Evolutionary conservation across 2,329 filamentous ascomycete genomes (phyloP).

Genomic region (Berkeleyomyces rouxiae): DNA sequence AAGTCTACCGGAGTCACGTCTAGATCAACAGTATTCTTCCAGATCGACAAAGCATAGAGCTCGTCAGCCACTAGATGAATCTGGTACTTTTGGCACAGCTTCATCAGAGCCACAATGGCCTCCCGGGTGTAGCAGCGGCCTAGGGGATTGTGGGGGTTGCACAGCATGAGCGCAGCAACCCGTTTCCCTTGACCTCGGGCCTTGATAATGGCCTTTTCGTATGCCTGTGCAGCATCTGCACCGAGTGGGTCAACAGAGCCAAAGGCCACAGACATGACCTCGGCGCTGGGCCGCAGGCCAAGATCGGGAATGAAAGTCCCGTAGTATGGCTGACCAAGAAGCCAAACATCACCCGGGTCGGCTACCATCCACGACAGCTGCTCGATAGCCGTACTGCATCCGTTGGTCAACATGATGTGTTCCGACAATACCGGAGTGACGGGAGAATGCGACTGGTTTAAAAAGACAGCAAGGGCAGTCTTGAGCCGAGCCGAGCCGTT

Average conservation of each 20-base stretch:
- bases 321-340: slow-evolving; percentile 30
- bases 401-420: slow-evolving; percentile 25
- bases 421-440: slow-evolving; percentile 18
- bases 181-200: slow-evolving; percentile 23
- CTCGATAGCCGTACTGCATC: slow-evolving; percentile 26
- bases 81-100: slow-evolving; percentile 29
- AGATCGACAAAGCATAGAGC: slow-evolving; percentile 36
- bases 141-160: slow-evolving; percentile 35
- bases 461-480: slow-evolving; percentile 21
- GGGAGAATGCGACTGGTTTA: slow-evolving; percentile 22
- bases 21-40: slow-evolving; percentile 23
- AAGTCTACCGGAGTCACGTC: slow-evolving; percentile 22
- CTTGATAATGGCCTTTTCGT: slow-evolving; percentile 28
- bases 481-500: slow-evolving; percentile 23
- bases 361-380: slow-evolving; percentile 25
- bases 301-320: slow-evolving; percentile 32
- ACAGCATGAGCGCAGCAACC: slow-evolving; percentile 33
- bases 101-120: slow-evolving; percentile 26
- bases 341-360: slow-evolving; percentile 25
- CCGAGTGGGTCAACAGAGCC: slow-evolving; percentile 28
- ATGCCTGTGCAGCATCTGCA: slow-evolving; percentile 24
- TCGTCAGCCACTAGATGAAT: slow-evolving; percentile 37
- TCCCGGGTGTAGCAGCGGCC: slow-evolving; percentile 30
- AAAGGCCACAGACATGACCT: slow-evolving; percentile 29
- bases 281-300: slow-evolving; percentile 24